phyloP scores from a whole-genome alignment of 306 rosid species.

The Aeschynomene evenia region DNA sequence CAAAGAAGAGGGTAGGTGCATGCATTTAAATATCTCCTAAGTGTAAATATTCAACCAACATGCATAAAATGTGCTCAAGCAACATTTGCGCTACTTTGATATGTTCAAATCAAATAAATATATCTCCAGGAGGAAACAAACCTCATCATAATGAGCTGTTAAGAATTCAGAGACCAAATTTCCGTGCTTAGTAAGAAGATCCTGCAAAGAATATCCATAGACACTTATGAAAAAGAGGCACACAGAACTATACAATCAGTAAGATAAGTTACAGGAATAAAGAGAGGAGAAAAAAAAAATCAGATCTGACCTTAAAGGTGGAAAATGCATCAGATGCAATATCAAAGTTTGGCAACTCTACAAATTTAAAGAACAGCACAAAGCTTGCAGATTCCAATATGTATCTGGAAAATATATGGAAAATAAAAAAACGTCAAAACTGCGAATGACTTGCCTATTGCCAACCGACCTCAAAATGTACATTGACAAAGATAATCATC shows the following conservation, averaged over 20 bases:
- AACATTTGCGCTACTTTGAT: constrained; percentile 24
- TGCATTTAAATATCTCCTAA: constrained; percentile 29
- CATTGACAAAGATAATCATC: not conserved
- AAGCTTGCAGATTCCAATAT: constrained; percentile 91
- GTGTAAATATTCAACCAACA: constrained; percentile 28
- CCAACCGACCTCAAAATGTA: constrained; percentile 10
- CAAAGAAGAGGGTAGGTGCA: constrained; percentile 17
- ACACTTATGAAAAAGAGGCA: constrained; percentile 14
- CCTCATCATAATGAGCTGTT: constrained; percentile 78
- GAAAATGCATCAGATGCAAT: constrained; percentile 95
- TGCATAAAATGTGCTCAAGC: constrained; percentile 23
- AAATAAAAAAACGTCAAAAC: constrained; percentile 41
- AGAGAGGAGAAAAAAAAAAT: not conserved
- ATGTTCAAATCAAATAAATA: constrained; percentile 30
- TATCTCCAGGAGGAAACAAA: constrained; percentile 39
- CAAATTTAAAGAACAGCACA: constrained; percentile 88
- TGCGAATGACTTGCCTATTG: constrained; percentile 25
- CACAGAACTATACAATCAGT: constrained; percentile 20
- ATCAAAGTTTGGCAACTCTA: constrained; percentile 88
- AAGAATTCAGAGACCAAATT: constrained; percentile 70
- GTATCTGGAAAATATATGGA: constrained; percentile 67
- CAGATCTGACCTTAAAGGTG: constrained; percentile 79
- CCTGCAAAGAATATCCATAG: constrained; percentile 55
- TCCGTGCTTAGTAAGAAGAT: constrained; percentile 83
- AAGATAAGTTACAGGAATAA: constrained; percentile 1